Conservation (phyloP, 202 grass and related monocot species). For the Setaria italica region DNA sequence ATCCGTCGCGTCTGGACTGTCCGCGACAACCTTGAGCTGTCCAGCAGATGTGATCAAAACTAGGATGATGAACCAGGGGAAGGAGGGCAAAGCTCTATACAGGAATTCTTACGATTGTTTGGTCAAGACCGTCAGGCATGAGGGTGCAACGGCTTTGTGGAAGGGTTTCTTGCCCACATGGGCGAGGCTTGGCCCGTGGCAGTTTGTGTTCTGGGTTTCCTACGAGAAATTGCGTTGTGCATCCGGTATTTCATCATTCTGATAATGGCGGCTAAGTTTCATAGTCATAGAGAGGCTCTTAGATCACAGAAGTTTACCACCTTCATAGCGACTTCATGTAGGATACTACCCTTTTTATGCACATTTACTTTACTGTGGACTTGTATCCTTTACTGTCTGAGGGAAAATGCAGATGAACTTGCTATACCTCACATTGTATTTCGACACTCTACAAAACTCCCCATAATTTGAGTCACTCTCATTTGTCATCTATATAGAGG, state of each 20-base stretch:
- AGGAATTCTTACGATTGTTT: conserved; percentile 86
- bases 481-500: neutral
- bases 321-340: conserved; percentile 2
- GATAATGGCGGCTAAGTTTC: conserved; percentile 38
- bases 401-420: neutral
- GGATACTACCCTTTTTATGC: neutral
- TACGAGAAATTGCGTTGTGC: conserved; percentile 70
- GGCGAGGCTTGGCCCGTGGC: conserved; percentile 88
- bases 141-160: conserved; percentile 68
- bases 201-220: conserved; percentile 94
- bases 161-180: conserved; percentile 91
- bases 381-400: neutral
- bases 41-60: conserved; percentile 88
- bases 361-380: neutral
- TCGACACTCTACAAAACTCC: neutral
- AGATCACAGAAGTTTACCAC: neutral
- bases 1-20: conserved; percentile 71
- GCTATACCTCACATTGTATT: neutral
- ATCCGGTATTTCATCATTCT: conserved; percentile 83
- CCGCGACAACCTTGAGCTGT: conserved; percentile 69
- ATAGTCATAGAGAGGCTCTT: neutral
- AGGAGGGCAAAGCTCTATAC: conserved; percentile 49
- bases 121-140: conserved; percentile 66
- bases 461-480: neutral
- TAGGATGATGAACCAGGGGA: conserved; percentile 85